These are phyloP conservation scores for Didymella arachidicola DNA, from an alignment of 2,329 filamentous ascomycete genomes.

Conservation along the genomic window DNA sequence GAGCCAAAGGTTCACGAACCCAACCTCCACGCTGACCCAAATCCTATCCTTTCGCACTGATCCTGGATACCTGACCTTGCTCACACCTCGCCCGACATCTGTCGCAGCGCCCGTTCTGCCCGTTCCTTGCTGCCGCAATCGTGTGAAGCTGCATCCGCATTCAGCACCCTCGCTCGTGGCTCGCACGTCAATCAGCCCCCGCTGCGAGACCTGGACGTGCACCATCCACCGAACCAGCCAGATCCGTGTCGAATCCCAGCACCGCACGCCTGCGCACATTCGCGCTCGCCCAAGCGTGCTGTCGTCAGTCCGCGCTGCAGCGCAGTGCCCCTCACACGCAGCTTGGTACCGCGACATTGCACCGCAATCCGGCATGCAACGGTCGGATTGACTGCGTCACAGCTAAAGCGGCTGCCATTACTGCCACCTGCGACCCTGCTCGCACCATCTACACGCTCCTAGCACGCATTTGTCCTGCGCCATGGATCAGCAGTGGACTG, in stretches of 20 bases:
- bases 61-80: slow-evolving; percentile 1
- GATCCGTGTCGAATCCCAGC: slow-evolving; percentile 27
- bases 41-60: slow-evolving; percentile 20
- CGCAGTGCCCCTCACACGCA: slow-evolving; percentile 19
- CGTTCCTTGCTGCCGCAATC: slow-evolving; percentile 9
- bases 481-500: slow-evolving; percentile 52
- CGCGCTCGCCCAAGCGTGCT: slow-evolving; percentile 11
- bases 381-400: slow-evolving; percentile 43
- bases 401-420: slow-evolving; percentile 43
- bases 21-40: slow-evolving; percentile 23
- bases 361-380: slow-evolving; percentile 44
- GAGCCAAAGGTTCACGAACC: slow-evolving; percentile 21
- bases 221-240: slow-evolving; percentile 19
- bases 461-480: slow-evolving; percentile 17
- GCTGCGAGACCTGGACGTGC: slow-evolving; percentile 22
- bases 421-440: slow-evolving; percentile 31
- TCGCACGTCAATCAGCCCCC: slow-evolving; percentile 27
- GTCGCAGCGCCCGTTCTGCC: slow-evolving; percentile 11
- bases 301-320: slow-evolving; percentile 21
- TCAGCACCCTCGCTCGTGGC: slow-evolving; percentile 26
- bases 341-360: slow-evolving; percentile 17
- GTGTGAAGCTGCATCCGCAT: slow-evolving; percentile 23
- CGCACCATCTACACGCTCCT: slow-evolving; percentile 19
- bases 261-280: slow-evolving; percentile 19
- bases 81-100: slow-evolving; percentile 4